These are phyloP conservation scores for Myxozyma mucilagina DNA, from an alignment of 805 yeast genomes.

Conservation along the genomic window DNA sequence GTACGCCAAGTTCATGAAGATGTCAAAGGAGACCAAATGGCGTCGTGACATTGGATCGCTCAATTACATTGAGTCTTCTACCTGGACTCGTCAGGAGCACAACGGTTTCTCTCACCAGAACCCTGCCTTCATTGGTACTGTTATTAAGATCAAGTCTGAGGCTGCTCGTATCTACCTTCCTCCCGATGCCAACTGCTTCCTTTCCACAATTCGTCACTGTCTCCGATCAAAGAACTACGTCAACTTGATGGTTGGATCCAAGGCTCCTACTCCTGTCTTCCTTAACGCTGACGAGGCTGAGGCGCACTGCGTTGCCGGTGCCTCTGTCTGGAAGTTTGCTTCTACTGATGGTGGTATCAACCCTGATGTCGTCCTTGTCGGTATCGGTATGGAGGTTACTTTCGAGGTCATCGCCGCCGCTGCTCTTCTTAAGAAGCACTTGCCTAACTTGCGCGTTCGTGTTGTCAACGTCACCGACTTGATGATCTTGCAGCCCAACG, in stretches of 20 bases:
- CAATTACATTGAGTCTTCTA: constrained; percentile 32
- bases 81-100: constrained; percentile 35
- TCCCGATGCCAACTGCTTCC: constrained; percentile 33
- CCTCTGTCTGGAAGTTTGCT: constrained; percentile 32
- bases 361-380: constrained; percentile 33
- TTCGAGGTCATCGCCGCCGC: constrained; percentile 34
- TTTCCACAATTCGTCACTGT: constrained; percentile 29
- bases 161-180: constrained; percentile 33
- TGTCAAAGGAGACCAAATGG: constrained; percentile 31
- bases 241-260: constrained; percentile 32
- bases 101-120: constrained; percentile 34
- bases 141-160: constrained; percentile 29
- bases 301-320: constrained; percentile 33
- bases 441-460: constrained; percentile 30
- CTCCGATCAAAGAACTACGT: constrained; percentile 26
- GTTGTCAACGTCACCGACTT: constrained; percentile 33
- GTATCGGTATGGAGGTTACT: constrained; percentile 33
- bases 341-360: constrained; percentile 30
- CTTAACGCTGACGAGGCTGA: constrained; percentile 32
- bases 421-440: constrained; percentile 22
- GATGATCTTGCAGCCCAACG: constrained; percentile 26
- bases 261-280: constrained; percentile 28
- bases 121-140: constrained; percentile 31
- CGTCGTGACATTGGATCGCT: constrained; percentile 28
- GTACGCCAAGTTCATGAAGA: constrained; percentile 33